Evolutionary conservation across 208 protist species (phyloP).

Genomic region (Leishmania gerbilli): DNA sequence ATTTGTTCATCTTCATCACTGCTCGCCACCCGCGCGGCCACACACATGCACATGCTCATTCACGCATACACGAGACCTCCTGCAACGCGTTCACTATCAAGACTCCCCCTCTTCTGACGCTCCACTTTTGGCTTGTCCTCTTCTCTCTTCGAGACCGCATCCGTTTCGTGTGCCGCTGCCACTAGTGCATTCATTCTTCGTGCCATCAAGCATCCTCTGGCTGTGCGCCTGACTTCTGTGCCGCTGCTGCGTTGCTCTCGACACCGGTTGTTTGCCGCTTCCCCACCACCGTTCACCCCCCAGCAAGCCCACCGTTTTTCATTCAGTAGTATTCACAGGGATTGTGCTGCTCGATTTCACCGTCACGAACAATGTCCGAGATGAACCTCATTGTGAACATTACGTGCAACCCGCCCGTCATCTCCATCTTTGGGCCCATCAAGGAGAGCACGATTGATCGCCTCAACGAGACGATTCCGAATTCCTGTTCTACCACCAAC

Average conservation of each 20-base stretch:
- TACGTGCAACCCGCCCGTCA: slow-evolving; percentile 89
- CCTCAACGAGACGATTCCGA: slow-evolving; percentile 82
- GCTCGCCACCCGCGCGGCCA: neutral
- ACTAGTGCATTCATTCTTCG: neutral
- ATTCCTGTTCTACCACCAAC: slow-evolving; percentile 85
- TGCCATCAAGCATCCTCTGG: neutral
- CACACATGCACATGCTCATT: neutral
- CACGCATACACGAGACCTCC: neutral
- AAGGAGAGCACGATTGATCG: slow-evolving; percentile 91
- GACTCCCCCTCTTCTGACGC: neutral
- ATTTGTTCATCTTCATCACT: neutral
- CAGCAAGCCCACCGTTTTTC: neutral
- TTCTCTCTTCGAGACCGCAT: neutral
- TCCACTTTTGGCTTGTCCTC: neutral
- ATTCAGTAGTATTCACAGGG: neutral
- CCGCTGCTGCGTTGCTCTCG: neutral
- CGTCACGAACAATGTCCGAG: slow-evolving; percentile 45
- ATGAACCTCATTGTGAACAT: slow-evolving; percentile 91
- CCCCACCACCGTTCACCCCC: neutral
- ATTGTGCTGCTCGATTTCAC: neutral
- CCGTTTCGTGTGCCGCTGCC: neutral
- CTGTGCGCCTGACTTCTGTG: neutral
- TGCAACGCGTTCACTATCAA: neutral
- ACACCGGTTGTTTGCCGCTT: neutral
- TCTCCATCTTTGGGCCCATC: slow-evolving; percentile 86